phyloP scores from a whole-genome alignment of 2,329 filamentous ascomycete genomes.

The Hypoxylon sp. region DNA sequence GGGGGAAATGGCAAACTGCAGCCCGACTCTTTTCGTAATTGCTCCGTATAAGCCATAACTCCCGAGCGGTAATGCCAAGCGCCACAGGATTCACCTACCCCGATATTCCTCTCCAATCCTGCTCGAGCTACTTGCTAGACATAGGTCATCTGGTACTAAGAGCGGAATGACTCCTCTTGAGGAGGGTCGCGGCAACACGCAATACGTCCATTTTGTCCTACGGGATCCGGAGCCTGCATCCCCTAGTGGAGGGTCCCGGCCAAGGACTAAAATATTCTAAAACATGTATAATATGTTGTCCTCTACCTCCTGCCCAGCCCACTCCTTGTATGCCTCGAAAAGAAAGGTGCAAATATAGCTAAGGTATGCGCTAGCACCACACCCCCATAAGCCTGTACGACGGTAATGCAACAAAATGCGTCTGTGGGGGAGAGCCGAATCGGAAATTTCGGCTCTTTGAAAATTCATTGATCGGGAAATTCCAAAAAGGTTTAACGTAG shows the following conservation, averaged over 20 bases:
- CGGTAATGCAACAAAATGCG: slow-evolving; percentile 20
- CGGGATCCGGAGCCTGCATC: slow-evolving; percentile 41
- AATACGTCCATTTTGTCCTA: slow-evolving; percentile 42
- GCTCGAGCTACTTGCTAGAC: slow-evolving; percentile 20
- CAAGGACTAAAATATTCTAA: slow-evolving; percentile 28
- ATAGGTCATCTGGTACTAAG: slow-evolving; percentile 37
- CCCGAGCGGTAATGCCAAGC: slow-evolving; percentile 36
- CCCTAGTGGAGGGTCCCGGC: slow-evolving; percentile 42
- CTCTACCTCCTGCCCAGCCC: slow-evolving; percentile 30
- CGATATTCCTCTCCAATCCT: slow-evolving; percentile 39
- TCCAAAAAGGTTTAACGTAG: slow-evolving; percentile 11
- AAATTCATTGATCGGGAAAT: slow-evolving; percentile 32
- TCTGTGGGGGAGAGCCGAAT: slow-evolving; percentile 28
- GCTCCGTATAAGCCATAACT: slow-evolving; percentile 35
- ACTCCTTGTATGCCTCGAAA: slow-evolving; percentile 38
- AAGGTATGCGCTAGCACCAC: slow-evolving; percentile 34
- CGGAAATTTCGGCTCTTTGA: slow-evolving; percentile 44
- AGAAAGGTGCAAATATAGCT: slow-evolving; percentile 19
- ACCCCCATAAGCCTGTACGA: slow-evolving; percentile 29
- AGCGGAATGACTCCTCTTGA: slow-evolving; percentile 36
- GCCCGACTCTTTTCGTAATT: slow-evolving; percentile 29
- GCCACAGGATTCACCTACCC: slow-evolving; percentile 35
- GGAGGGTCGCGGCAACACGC: slow-evolving; percentile 42
- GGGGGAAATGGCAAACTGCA: slow-evolving; percentile 1
- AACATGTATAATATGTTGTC: slow-evolving; percentile 40